phyloP scores from a whole-genome alignment of 2,329 filamentous ascomycete species.

The Malbranchea cinnamomea region DNA sequence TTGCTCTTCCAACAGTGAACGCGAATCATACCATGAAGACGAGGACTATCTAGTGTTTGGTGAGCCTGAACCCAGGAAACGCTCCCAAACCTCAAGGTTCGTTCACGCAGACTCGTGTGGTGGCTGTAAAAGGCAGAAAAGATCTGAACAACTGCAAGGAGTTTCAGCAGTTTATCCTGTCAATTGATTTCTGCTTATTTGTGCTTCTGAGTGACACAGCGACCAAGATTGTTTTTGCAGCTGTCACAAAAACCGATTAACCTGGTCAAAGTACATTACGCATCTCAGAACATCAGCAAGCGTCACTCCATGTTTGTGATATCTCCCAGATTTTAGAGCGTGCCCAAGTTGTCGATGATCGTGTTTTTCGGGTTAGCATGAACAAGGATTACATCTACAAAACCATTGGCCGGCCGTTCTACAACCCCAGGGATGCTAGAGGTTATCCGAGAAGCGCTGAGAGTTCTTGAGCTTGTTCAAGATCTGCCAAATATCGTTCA shows the following conservation, averaged over 20 bases:
- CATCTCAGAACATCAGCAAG: slow-evolving; percentile 5
- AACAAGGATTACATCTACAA: slow-evolving; percentile 10
- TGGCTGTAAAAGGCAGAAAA: no score
- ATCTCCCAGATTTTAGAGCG: no score
- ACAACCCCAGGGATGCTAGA: slow-evolving; percentile 10
- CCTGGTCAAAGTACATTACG: slow-evolving; percentile 2
- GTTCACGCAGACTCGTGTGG: no score
- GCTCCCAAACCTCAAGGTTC: slow-evolving; percentile 10
- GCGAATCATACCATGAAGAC: slow-evolving; percentile 4
- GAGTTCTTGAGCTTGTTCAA: slow-evolving; percentile 8
- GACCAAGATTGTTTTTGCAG: slow-evolving; percentile 11
- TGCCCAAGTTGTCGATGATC: slow-evolving; percentile 10
- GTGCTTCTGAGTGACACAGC: slow-evolving; percentile 11
- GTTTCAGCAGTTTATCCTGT: slow-evolving; percentile 9
- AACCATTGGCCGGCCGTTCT: slow-evolving; percentile 11
- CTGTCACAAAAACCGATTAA: slow-evolving; percentile 3
- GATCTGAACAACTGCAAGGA: slow-evolving; percentile 9
- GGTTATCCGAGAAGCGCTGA: slow-evolving; percentile 10
- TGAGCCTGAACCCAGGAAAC: slow-evolving; percentile 2
- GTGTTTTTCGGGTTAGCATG: slow-evolving; percentile 10
- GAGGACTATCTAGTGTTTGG: slow-evolving; percentile 3
- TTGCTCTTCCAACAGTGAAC: no score
- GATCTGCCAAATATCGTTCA: slow-evolving; percentile 10
- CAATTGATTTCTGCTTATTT: slow-evolving; percentile 10
- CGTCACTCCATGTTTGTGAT: no score